Percentiles rank a stretch among this genome's conserved stretches.
Evolutionary conservation across 2,329 filamentous ascomycete species (phyloP).

Genomic region (Rhynchosporium agropyri): DNA sequence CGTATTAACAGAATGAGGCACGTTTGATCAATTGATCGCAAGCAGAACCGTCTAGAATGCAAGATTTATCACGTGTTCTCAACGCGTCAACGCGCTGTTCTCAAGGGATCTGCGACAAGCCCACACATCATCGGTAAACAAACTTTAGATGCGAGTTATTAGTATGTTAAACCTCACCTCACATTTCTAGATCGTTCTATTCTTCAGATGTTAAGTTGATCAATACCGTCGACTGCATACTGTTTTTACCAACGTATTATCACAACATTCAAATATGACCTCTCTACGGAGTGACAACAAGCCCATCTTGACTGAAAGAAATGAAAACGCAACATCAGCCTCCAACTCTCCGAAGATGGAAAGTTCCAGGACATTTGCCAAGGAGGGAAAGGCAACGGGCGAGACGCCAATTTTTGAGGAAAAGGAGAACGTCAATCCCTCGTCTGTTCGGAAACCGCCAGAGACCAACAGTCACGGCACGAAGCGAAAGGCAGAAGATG

Average conservation of each 20-base stretch:
- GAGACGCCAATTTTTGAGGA: background rate
- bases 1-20: too few species aligned
- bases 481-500: background rate
- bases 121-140: background rate
- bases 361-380: background rate
- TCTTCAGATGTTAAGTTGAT: too few species aligned
- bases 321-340: background rate
- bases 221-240: background rate
- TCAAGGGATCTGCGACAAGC: background rate
- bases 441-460: background rate
- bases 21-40: too few species aligned
- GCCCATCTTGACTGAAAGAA: background rate
- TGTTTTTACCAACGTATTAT: too few species aligned
- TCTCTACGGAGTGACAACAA: background rate
- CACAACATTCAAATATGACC: background rate
- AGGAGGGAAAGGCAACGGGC: background rate
- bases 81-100: background rate
- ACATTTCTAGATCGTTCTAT: too few species aligned
- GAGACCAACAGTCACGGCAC: too few species aligned
- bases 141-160: background rate
- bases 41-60: too few species aligned
- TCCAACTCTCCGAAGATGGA: background rate
- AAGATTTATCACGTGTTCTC: background rate
- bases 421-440: background rate
- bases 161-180: too few species aligned